Percentiles rank a stretch among this genome's conserved stretches.
phyloP scores from a whole-genome alignment of 257 asterid species.

The Plantago major region DNA sequence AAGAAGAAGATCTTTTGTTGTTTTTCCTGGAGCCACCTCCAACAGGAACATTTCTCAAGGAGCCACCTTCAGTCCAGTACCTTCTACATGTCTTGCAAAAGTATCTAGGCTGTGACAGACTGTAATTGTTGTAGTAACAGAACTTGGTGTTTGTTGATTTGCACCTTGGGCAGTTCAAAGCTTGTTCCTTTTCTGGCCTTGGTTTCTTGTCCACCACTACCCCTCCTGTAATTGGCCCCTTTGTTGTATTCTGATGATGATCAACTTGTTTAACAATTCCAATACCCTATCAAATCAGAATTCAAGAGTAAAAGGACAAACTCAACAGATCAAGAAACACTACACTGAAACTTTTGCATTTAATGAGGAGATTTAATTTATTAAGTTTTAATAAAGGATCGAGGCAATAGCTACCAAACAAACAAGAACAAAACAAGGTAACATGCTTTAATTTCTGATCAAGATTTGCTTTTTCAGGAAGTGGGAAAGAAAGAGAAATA shows the following conservation, averaged over 20 bases:
- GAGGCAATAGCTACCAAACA: constrained; percentile 24
- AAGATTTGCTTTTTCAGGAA: constrained; percentile 18
- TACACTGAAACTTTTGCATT: constrained; percentile 19
- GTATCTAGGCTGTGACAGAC: constrained; percentile 81
- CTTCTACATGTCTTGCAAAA: constrained; percentile 83
- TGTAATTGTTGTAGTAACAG: constrained; percentile 84
- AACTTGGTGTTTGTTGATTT: constrained; percentile 77
- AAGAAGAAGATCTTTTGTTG: constrained; percentile 40
- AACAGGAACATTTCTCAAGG: constrained; percentile 78
- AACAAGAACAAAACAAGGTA: constrained; percentile 11
- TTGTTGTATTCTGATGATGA: constrained; percentile 16
- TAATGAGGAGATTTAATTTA: too few species aligned
- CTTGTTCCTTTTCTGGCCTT: constrained; percentile 69
- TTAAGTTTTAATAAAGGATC: constrained; percentile 1
- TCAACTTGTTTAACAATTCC: constrained; percentile 37
- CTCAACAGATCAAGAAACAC: constrained; percentile 4
- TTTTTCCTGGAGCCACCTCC: constrained; percentile 88
- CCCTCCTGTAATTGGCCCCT: too few species aligned
- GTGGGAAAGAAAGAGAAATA: constrained; percentile 23
- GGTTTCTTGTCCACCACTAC: constrained; percentile 41
- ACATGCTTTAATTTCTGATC: not conserved
- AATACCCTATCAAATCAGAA: constrained; percentile 29
- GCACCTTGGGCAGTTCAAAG: constrained; percentile 80
- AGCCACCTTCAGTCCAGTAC: constrained; percentile 90
- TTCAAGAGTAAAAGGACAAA: not conserved